Base-by-base conservation (phyloP, 2,329 filamentous ascomycete genomes). In the Nemania sp. region DNA sequence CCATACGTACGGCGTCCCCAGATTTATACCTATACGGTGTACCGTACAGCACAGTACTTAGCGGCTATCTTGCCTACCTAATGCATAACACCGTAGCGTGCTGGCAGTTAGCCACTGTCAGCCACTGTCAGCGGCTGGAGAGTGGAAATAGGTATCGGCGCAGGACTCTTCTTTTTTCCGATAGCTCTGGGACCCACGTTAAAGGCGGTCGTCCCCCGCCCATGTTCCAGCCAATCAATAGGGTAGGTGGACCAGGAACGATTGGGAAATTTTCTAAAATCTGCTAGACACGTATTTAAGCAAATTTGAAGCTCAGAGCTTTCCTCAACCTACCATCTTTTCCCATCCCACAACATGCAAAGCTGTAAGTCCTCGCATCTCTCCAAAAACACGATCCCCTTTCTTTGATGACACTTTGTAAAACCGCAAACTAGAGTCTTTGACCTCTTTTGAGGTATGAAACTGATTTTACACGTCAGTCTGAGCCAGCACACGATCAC, bases 351-450 rank as follows among this genome's bases (percentile, higher is more conserved):
- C 49, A 58, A 56, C 60, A 65, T 52, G 58, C 66, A 69, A 67
- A 68, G 47, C 60, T 67, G 70, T 71, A 71, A 66, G 70, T 70
- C 47, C 18, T 45, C 47, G 29, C 47, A 18, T 35, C 20, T n/a
- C 45, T 35, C 60, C n/a, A 13, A 1, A 45, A 53, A 2, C 43
- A 43, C 55, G 18, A 6, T 20, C 49, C 32, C 61, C 67, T 72
- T 69, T 74, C 73, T 73, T 78, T 84, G 93, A 95, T 95, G 93
- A 94, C 90, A 93, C 83, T 81, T 80, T 85, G 4, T 84, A 86
- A 87, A 90, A 93, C 92, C 91, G 88, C 90, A 86, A 83, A 81
- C 82, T 97, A 97, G 93, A 97, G 93, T 97, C 93, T 97, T 96
- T 96, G 93, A 97, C 75, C 75, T 90, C 91, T 85, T 80, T 80